Evolutionary conservation across 768 basidiomycete genomes (phyloP).

Genomic region (Paxillus involutus): DNA sequence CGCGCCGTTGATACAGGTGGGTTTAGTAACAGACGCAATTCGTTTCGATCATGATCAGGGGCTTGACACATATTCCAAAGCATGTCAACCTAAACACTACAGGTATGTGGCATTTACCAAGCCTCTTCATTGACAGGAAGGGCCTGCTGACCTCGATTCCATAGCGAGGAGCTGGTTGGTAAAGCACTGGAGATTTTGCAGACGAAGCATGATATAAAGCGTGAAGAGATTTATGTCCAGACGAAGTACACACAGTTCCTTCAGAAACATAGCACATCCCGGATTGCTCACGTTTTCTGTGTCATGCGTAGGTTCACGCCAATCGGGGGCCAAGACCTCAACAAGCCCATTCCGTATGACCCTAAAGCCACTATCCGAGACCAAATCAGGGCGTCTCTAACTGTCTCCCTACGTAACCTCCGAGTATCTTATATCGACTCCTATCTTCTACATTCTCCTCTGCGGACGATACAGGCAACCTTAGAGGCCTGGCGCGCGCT

Average conservation of each 20-base stretch:
- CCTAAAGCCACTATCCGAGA: slow-evolving; percentile 47
- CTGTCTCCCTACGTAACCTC: slow-evolving; percentile 65
- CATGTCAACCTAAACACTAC: slow-evolving; percentile 75
- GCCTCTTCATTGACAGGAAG: neutral
- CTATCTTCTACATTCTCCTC: slow-evolving; percentile 76
- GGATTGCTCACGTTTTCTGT: neutral
- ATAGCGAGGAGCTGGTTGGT: slow-evolving; percentile 80
- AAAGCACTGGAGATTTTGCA: slow-evolving; percentile 61
- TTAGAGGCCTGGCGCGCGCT: slow-evolving; percentile 70
- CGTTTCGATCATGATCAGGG: slow-evolving; percentile 12
- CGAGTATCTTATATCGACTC: slow-evolving; percentile 74
- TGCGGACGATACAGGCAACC: slow-evolving; percentile 56
- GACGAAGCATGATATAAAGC: slow-evolving; percentile 56
- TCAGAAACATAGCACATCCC: neutral
- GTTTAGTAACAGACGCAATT: slow-evolving; percentile 16
- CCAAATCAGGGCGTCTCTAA: slow-evolving; percentile 65
- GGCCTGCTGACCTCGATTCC: neutral
- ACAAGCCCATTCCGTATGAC: slow-evolving; percentile 74
- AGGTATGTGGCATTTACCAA: slow-evolving; percentile 37
- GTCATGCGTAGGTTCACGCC: slow-evolving; percentile 62
- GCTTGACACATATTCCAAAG: slow-evolving; percentile 30
- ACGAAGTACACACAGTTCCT: slow-evolving; percentile 56
- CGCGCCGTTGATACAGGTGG: slow-evolving; percentile 81
- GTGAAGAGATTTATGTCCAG: slow-evolving; percentile 75
- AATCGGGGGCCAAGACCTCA: slow-evolving; percentile 66